A percentile compares a stretch with the other conserved stretches of the same genome.
Evolutionary conservation across 2,329 filamentous ascomycete genomes (phyloP).

Genomic region (Trichoderma hamatum): DNA sequence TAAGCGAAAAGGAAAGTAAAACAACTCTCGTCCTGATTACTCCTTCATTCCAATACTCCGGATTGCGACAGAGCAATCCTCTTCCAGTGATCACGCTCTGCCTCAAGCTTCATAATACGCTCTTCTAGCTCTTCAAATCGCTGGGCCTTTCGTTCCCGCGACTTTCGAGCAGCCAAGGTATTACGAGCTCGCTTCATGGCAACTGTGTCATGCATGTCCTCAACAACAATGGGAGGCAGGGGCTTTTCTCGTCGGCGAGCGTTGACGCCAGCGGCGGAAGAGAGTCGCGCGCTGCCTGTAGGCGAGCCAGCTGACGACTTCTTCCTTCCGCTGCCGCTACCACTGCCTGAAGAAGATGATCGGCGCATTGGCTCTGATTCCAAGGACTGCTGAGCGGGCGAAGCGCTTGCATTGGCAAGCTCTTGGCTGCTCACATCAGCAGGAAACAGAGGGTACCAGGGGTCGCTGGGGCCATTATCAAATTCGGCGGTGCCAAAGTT

Average conservation of each 20-base stretch:
- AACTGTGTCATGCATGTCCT: conserved; percentile 72
- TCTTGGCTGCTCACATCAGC: conserved; percentile 44
- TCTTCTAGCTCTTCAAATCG: conserved; percentile 75
- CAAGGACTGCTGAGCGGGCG: conserved; percentile 50
- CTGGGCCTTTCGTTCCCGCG: conserved; percentile 81
- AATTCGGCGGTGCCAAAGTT: conserved; percentile 67
- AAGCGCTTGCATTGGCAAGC: conserved; percentile 42
- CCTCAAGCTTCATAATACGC: conserved; percentile 69
- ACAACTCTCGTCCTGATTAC: conserved; percentile 24
- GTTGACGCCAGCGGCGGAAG: conserved; percentile 69
- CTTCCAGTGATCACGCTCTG: conserved; percentile 69
- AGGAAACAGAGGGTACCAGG: conserved; percentile 77
- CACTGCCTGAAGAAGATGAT: conserved; percentile 35
- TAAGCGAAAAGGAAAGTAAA: conserved; percentile 26
- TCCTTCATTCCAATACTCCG: conserved; percentile 31
- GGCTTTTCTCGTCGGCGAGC: conserved; percentile 79
- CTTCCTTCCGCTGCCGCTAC: conserved; percentile 45
- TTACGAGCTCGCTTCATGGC: conserved; percentile 93
- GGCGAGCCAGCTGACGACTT: conserved; percentile 53
- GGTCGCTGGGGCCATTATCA: conserved; percentile 50
- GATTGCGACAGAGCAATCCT: conserved; percentile 51
- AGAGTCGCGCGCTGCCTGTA: conserved; percentile 58
- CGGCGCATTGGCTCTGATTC: conserved; percentile 52
- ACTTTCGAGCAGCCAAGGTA: conserved; percentile 91
- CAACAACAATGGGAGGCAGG: conserved; percentile 74